phyloP scores from a whole-genome alignment of 805 yeast genomes.

The Lipomyces starkeyi region DNA sequence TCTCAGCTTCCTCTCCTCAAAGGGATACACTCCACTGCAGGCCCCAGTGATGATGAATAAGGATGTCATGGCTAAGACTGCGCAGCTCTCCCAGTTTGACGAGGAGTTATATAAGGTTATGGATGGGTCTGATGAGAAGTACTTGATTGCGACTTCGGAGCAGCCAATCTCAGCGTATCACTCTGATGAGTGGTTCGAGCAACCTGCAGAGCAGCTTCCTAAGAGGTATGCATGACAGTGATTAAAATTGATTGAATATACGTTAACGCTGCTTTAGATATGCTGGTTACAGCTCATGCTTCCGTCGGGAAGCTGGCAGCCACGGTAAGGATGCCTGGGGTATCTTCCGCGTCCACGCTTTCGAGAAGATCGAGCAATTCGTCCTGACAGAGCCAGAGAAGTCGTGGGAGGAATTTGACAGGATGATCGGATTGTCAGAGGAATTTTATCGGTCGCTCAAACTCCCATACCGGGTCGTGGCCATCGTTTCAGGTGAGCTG shows the following conservation, averaged over 20 bases:
- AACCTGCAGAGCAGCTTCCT: conserved; percentile 95
- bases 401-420: conserved; percentile 96
- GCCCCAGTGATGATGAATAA: conserved; percentile 99
- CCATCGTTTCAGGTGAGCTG: conserved; percentile 97
- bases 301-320: conserved; percentile 99
- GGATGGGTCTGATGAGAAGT: conserved; percentile 97
- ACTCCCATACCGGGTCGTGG: conserved; percentile 95
- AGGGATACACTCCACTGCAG: conserved; percentile 88
- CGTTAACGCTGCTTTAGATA: conserved; percentile 49
- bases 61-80: conserved; percentile 99
- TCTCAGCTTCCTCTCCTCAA: conserved; percentile 75
- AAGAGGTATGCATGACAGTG: conserved; percentile 55
- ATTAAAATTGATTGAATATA: background rate
- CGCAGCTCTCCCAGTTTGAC: conserved; percentile 96
- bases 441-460: conserved; percentile 91
- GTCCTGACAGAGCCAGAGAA: conserved; percentile 95
- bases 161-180: conserved; percentile 99
- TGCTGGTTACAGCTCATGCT: conserved; percentile 98
- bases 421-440: conserved; percentile 90
- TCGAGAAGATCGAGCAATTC: conserved; percentile 98
- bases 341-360: conserved; percentile 97
- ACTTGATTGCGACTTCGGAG: conserved; percentile 97
- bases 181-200: conserved; percentile 97
- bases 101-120: conserved; percentile 96
- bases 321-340: conserved; percentile 99